These are phyloP conservation scores for Phytopythium helicoides DNA, from an alignment of 352 stramenopile genomes.

Conservation along the genomic window DNA sequence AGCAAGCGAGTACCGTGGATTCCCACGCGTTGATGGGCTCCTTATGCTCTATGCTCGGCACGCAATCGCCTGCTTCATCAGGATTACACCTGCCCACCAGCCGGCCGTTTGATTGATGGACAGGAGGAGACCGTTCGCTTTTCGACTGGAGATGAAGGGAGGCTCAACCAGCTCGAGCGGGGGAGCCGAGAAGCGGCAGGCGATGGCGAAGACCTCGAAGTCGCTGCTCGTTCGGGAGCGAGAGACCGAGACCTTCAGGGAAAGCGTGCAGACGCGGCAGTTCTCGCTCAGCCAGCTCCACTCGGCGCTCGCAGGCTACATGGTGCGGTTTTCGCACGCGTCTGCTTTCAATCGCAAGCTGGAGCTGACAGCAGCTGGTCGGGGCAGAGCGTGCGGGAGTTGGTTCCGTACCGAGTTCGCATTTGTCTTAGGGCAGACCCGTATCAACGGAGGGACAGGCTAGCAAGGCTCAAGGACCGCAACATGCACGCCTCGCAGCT, in stretches of 20 bases:
- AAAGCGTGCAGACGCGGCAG: slow-evolving; percentile 24
- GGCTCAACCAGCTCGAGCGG: not conserved
- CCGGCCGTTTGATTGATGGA: too few relatives aligned
- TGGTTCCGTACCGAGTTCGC: not conserved
- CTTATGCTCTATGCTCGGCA: too few relatives aligned
- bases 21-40: too few relatives aligned
- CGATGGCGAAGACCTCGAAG: not conserved
- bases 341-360: not conserved
- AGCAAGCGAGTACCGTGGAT: too few relatives aligned
- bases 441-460: not conserved
- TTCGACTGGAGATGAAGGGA: too few relatives aligned
- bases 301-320: slow-evolving; percentile 20
- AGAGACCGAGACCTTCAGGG: slow-evolving; percentile 7
- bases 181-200: not conserved
- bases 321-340: not conserved
- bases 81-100: too few relatives aligned
- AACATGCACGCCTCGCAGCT: not conserved
- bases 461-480: not conserved
- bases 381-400: not conserved
- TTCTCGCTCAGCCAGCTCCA: slow-evolving; percentile 20
- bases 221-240: not conserved
- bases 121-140: too few relatives aligned
- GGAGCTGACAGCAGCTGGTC: not conserved
- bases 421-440: not conserved
- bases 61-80: too few relatives aligned